phyloP scores from a whole-genome alignment of 805 yeast species.

The Suhomyces prunicola region DNA sequence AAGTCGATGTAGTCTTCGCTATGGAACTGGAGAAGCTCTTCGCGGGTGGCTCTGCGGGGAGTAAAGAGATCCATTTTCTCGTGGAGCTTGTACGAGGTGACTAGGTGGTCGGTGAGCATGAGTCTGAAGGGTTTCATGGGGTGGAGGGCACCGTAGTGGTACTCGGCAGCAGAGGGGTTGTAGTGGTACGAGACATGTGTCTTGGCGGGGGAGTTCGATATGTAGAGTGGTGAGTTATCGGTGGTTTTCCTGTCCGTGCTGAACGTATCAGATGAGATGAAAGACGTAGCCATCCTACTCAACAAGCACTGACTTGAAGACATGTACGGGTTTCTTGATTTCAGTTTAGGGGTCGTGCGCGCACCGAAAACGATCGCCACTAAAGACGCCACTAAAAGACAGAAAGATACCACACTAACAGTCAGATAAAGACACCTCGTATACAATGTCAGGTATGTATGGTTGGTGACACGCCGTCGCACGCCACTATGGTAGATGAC shows the following conservation, averaged over 20 bases:
- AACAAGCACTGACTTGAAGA: no score
- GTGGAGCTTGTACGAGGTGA: constrained; percentile 78
- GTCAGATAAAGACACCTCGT: neutral
- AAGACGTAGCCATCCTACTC: neutral
- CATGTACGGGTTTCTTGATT: no score
- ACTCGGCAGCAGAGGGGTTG: constrained; percentile 74
- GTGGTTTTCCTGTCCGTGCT: constrained; percentile 32
- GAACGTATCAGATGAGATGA: constrained; percentile 21
- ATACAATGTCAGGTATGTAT: neutral
- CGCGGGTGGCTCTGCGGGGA: constrained; percentile 77
- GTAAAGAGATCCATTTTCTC: constrained; percentile 86
- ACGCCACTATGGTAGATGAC: neutral
- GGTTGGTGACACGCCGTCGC: no score
- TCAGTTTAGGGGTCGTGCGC: neutral
- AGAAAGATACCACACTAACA: no score
- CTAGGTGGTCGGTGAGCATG: constrained; percentile 90
- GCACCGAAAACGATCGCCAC: neutral
- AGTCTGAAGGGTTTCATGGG: constrained; percentile 98
- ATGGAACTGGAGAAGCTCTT: constrained; percentile 80
- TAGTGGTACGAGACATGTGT: constrained; percentile 78
- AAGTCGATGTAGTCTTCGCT: constrained; percentile 83
- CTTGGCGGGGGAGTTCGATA: constrained; percentile 11
- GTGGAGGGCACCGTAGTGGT: constrained; percentile 89
- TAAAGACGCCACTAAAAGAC: neutral
- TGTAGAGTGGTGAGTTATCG: constrained; percentile 31